Conservation (phyloP, 2,329 filamentous ascomycete species). For the Cercospora zeae-maydis region DNA sequence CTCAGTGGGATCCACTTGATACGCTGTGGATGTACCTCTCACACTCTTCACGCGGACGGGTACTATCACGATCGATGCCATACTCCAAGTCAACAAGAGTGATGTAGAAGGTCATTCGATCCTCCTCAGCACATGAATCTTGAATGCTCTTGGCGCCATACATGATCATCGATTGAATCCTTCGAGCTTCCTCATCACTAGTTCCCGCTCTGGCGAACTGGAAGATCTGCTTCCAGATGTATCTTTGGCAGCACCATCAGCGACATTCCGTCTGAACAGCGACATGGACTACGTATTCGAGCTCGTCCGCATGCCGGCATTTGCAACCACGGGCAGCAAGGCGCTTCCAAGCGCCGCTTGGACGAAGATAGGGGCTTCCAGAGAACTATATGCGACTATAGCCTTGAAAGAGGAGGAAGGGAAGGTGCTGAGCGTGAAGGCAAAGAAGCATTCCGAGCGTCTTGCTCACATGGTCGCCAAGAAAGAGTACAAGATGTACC, state of each 20-base stretch:
- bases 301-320: background rate
- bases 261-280: too few species aligned
- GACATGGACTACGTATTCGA: background rate
- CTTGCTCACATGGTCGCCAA: too few species aligned
- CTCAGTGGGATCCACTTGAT: background rate
- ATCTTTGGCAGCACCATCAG: too few species aligned
- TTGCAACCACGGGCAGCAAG: background rate
- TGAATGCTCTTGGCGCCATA: background rate
- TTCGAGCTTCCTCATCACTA: background rate
- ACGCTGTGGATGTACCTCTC: background rate
- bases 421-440: too few species aligned
- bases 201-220: background rate
- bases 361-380: background rate
- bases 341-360: background rate
- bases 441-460: too few species aligned
- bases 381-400: background rate
- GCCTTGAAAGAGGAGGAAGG: too few species aligned
- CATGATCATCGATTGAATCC: background rate
- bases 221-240: background rate
- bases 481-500: too few species aligned
- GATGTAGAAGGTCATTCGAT: conserved; percentile 10
- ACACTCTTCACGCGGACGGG: background rate
- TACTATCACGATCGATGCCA: background rate
- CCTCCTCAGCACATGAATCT: background rate
- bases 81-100: background rate